Percentiles rank a stretch among this genome's conserved stretches.
Evolutionary conservation across 352 stramenopile species (phyloP).

Genomic region (Pythium insidiosum): DNA sequence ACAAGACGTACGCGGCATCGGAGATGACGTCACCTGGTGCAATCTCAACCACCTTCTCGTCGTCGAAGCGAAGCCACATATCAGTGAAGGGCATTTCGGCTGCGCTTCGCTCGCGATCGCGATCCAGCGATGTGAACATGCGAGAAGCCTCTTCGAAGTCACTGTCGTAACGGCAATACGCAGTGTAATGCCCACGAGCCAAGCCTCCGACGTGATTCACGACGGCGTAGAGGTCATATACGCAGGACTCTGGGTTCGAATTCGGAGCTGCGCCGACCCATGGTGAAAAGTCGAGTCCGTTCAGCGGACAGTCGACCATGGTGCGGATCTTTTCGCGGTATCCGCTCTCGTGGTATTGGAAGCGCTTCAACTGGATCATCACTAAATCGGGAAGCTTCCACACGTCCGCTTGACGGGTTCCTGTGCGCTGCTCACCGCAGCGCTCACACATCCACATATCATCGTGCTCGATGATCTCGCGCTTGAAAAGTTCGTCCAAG

Average conservation of each 20-base stretch:
- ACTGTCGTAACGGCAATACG: conserved; percentile 66
- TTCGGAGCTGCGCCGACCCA: conserved; percentile 38
- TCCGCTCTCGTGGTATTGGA: conserved; percentile 82
- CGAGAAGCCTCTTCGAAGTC: conserved; percentile 51
- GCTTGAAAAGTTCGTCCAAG: conserved; percentile 62
- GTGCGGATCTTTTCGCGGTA: conserved; percentile 77
- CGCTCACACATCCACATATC: conserved; percentile 69
- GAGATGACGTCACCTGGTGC: conserved; percentile 59
- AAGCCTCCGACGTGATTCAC: conserved; percentile 97
- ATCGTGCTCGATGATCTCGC: conserved; percentile 62
- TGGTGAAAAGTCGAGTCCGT: conserved; percentile 69
- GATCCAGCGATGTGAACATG: conserved; percentile 30
- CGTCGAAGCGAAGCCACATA: conserved; percentile 79
- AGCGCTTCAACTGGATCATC: conserved; percentile 87
- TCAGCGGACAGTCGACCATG: conserved; percentile 73
- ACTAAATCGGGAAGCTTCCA: conserved; percentile 74
- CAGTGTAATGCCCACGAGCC: conserved; percentile 93
- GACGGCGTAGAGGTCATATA: conserved; percentile 96
- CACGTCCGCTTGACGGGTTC: conserved; percentile 49
- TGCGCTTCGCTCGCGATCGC: conserved; percentile 3
- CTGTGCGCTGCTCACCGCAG: conserved; percentile 53
- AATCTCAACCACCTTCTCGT: conserved; percentile 76
- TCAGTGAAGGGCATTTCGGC: conserved; percentile 40
- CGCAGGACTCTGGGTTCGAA: conserved; percentile 2
- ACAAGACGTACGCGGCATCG: conserved; percentile 88